phyloP scores from a whole-genome alignment of 2,329 filamentous ascomycete genomes.

The Zopfia rhizophila region DNA sequence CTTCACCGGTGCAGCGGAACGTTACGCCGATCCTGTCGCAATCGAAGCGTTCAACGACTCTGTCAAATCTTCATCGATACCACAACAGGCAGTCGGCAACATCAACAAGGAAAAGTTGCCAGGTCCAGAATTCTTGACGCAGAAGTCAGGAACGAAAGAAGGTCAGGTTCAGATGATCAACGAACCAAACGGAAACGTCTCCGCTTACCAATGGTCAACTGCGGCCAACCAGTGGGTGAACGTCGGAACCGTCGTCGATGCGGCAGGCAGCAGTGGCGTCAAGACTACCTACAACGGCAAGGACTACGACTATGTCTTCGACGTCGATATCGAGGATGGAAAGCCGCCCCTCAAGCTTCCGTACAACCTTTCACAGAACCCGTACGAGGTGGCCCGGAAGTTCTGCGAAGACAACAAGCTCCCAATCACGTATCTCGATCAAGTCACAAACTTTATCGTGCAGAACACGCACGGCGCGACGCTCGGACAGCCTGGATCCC shows the following conservation, averaged over 20 bases:
- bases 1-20: constrained; percentile 78
- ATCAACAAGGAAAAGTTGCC: constrained; percentile 94
- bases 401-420: constrained; percentile 92
- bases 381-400: constrained; percentile 89
- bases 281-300: constrained; percentile 76
- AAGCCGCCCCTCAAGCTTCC: constrained; percentile 93
- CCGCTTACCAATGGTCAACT: constrained; percentile 87
- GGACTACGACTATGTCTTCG: constrained; percentile 96
- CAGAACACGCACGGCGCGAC: constrained; percentile 89
- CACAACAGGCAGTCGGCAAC: constrained; percentile 78
- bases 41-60: constrained; percentile 82
- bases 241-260: constrained; percentile 93
- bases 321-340: constrained; percentile 94
- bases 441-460: constrained; percentile 91
- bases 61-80: constrained; percentile 85
- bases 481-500: constrained; percentile 69
- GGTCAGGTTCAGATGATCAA: constrained; percentile 94
- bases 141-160: constrained; percentile 90
- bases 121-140: constrained; percentile 84
- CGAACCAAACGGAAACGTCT: constrained; percentile 81
- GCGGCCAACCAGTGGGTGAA: constrained; percentile 76
- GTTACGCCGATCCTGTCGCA: constrained; percentile 74
- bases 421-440: constrained; percentile 86
- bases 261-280: constrained; percentile 79
- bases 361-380: constrained; percentile 91